Percentiles rank a stretch among this genome's conserved stretches.
Conservation (phyloP, 805 yeast species). For the Yarrowia osloensis region DNA sequence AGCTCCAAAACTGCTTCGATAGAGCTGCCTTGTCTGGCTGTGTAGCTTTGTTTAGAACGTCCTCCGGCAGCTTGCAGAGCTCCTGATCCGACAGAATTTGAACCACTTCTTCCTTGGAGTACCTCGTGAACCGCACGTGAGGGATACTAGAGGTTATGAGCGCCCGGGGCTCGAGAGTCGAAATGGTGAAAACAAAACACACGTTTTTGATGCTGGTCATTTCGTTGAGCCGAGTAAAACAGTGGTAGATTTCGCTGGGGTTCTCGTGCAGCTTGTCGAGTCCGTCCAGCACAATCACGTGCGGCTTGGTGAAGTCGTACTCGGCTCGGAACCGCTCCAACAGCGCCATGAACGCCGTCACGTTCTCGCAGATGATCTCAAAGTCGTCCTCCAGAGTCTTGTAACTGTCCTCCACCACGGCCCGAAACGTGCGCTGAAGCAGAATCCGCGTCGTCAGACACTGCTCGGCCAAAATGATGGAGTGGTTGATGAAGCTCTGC, state of each 20-base stretch:
- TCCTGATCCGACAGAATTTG: constrained; percentile 43
- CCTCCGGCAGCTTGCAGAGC: constrained; percentile 39
- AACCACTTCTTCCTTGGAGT: constrained; percentile 45
- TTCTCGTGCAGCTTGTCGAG: constrained; percentile 53
- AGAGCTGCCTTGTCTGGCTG: constrained; percentile 33
- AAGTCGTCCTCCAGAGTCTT: constrained; percentile 36
- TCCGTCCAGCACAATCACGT: constrained; percentile 54
- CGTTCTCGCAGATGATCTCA: constrained; percentile 46
- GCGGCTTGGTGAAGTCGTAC: constrained; percentile 44
- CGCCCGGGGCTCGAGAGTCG: constrained; percentile 49
- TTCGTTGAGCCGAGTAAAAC: constrained; percentile 49
- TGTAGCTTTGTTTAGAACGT: not conserved
- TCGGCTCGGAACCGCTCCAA: constrained; percentile 44
- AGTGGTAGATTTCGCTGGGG: constrained; percentile 46
- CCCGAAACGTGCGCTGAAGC: constrained; percentile 50
- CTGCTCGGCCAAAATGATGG: constrained; percentile 52
- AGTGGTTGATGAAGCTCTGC: constrained; percentile 38
- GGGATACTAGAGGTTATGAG: constrained; percentile 49
- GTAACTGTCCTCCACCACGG: constrained; percentile 46
- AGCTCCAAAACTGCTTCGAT: constrained; percentile 45
- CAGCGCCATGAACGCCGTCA: constrained; percentile 47
- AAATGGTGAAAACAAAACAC: constrained; percentile 47
- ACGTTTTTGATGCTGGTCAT: constrained; percentile 46
- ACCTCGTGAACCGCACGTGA: constrained; percentile 49
- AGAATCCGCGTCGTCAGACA: constrained; percentile 51